Base-by-base conservation (phyloP, 2,329 filamentous ascomycete species). In the Parascedosporium putredinis region DNA sequence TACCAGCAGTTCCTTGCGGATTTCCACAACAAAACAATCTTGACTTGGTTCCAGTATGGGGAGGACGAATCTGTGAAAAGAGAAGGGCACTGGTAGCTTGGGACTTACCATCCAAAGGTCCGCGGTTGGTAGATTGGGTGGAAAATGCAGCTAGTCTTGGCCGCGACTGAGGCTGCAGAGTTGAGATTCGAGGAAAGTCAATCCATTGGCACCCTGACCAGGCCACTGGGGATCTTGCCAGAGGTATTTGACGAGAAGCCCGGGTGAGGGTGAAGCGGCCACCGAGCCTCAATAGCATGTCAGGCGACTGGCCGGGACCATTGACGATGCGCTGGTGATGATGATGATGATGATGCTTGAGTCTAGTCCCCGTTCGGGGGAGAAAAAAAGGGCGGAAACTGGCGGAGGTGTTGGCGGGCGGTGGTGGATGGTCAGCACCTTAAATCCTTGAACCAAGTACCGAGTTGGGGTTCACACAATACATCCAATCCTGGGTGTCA, bases 151-250 rank as follows among this genome's bases (percentile, higher is more conserved):
- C 22, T 14, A 14, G 10, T 29, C 5, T 45, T 20, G 14, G 40
- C 40, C 42, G 16, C n/a, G n/a, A n/a, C n/a, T n/a, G n/a, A n/a
- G n/a, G n/a, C n/a, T n/a, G n/a, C n/a, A n/a, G n/a, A n/a, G n/a
- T n/a, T n/a, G n/a, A n/a, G 16, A n/a, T n/a, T 25, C 14, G 40
- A 24, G n/a, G 20, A 18, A 23, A 24, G 12, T n/a, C 8, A 29
- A 10, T 27, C 22, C 23, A 45, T 45, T 27, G 23, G 53, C 34
- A 36, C 53, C 51, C 14, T 51, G 49, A 2, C 40, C 53, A 3
- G 46, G 59, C 46, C 61, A 58, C 31, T 52, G 57, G 4, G 53
- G 57, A 3, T 60, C 60, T 9, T 62, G 42, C 22, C 24, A 25
- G 14, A 14, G 25, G 12, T 8, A 45, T 10, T 29, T 12, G 27